phyloP scores from a whole-genome alignment of 2,329 filamentous ascomycete genomes.

The Fusarium sulawesiense region DNA sequence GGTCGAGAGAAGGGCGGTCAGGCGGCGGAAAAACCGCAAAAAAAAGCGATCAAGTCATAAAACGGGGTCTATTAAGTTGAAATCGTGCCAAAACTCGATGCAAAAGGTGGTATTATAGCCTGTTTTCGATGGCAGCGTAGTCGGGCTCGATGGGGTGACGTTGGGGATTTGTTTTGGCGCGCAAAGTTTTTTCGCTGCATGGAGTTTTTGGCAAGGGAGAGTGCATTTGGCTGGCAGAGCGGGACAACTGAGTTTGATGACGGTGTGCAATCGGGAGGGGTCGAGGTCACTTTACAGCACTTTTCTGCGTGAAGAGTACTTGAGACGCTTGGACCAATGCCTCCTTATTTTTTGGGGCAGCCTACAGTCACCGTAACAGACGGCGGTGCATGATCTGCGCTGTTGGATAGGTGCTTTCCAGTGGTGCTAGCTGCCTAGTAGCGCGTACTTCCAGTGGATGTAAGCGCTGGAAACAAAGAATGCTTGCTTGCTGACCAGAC shows the following conservation, averaged over 20 bases:
- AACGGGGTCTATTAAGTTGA: constrained; percentile 65
- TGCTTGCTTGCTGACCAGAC: constrained; percentile 11
- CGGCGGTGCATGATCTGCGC: background rate
- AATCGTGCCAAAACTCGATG: constrained; percentile 63
- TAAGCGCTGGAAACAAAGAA: constrained; percentile 1
- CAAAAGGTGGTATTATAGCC: constrained; percentile 60
- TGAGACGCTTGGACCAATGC: constrained; percentile 46
- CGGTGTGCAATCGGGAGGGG: constrained; percentile 39
- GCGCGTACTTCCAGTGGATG: constrained; percentile 2
- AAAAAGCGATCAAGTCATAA: constrained; percentile 74
- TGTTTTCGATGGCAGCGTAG: constrained; percentile 66
- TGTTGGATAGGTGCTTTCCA: background rate
- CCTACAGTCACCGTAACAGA: constrained; percentile 8
- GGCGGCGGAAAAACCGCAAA: constrained; percentile 68
- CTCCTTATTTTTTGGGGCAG: constrained; percentile 47
- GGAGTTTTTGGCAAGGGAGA: constrained; percentile 49
- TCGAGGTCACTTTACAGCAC: constrained; percentile 44
- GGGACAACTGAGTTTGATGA: constrained; percentile 40
- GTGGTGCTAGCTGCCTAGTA: background rate
- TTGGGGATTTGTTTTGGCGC: constrained; percentile 66
- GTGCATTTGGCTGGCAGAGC: constrained; percentile 30
- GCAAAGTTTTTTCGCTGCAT: constrained; percentile 63
- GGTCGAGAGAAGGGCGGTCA: constrained; percentile 53
- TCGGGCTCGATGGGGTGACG: constrained; percentile 65
- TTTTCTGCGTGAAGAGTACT: constrained; percentile 45